Evolutionary conservation across 768 basidiomycete species (phyloP), one percentile per base, ranked within the genome.

Genomic region (Asterophora lycoperdoides): DNA sequence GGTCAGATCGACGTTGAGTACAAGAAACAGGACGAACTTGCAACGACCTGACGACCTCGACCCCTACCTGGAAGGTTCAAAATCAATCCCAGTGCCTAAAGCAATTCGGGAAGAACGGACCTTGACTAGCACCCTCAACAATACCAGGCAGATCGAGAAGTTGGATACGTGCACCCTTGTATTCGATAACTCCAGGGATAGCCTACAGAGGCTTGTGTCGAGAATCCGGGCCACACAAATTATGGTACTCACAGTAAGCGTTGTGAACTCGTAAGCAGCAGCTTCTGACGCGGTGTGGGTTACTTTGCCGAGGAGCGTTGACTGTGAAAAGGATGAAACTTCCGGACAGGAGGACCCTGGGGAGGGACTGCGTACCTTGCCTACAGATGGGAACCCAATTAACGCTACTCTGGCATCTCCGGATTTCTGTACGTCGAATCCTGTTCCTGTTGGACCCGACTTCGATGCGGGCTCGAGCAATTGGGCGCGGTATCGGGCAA

Each of bases 261-360:
- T 95, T 2, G 93, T 96, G 68, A 96, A 97, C 64, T 97, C 94
- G 62, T 96, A 97, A 9, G 92, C 89, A 11, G 94, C 96, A 0
- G 88, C 71, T 60, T 87, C 87, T 4, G 89, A 93, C 37, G 80
- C 82, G 0, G 96, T 99, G 56, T 93, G 85, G 0, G 96, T 99
- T 50, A 85, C 81, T 72, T 94, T 97, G 63, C 81, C 85, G 20
- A 98, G 74, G 29, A 98, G 76, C 1, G 96, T 98, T 8, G 92
- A 95, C 83, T 97, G 56, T 38, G 35, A 41, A 5, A 35, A 2
- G 10, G 15, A n/a, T 17, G 34, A 14, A 11, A 35, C 34, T 14
- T 28, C 42, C 55, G 37, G 32, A 19, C 8, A 47, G 15, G 15
- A 17, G 32, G 37, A 10, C 49, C 49, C 15, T n/a, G n/a, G n/a